Evolutionary conservation across 371 early-diverging fungal genomes (phyloP).

Genomic region (Mortierella sp.): DNA sequence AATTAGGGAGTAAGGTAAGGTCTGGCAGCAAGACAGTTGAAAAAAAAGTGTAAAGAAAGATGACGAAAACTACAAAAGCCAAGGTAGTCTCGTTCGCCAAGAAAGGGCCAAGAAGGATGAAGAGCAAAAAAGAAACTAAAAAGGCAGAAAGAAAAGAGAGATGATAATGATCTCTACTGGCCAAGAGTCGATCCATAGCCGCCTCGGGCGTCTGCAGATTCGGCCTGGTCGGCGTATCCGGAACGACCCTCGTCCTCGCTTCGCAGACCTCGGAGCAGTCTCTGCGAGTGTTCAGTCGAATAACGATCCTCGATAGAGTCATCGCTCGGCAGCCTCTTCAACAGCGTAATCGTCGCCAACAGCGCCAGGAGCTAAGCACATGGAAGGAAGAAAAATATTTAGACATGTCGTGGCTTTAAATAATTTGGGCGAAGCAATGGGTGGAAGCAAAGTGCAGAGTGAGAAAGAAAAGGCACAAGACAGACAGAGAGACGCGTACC

Average conservation of each 20-base stretch:
- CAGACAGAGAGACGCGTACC: not conserved
- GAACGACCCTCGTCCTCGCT: conserved; percentile 23
- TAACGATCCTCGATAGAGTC: conserved; percentile 18
- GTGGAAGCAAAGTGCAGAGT: too few species aligned
- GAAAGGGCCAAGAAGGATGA: not conserved
- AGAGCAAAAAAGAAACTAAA: not conserved
- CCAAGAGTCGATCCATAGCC: not conserved
- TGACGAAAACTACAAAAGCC: too few species aligned
- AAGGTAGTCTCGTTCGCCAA: too few species aligned
- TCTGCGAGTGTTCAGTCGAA: conserved; percentile 23
- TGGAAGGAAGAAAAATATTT: not conserved
- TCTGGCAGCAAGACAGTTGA: too few species aligned
- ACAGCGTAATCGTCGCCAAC: conserved; percentile 5
- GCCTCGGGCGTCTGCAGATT: not conserved
- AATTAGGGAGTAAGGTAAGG: too few species aligned
- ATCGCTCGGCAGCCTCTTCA: conserved; percentile 17
- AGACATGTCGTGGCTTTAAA: too few species aligned
- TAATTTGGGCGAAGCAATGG: not conserved
- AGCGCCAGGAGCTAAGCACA: conserved; percentile 27
- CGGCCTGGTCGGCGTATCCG: not conserved
- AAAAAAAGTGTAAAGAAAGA: too few species aligned
- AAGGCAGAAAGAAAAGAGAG: not conserved
- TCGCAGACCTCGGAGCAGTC: conserved; percentile 29
- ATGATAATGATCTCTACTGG: not conserved
- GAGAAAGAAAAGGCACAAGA: not conserved